phyloP scores from a whole-genome alignment of 2,329 filamentous ascomycete species.

The Macrophomina phaseolina region DNA sequence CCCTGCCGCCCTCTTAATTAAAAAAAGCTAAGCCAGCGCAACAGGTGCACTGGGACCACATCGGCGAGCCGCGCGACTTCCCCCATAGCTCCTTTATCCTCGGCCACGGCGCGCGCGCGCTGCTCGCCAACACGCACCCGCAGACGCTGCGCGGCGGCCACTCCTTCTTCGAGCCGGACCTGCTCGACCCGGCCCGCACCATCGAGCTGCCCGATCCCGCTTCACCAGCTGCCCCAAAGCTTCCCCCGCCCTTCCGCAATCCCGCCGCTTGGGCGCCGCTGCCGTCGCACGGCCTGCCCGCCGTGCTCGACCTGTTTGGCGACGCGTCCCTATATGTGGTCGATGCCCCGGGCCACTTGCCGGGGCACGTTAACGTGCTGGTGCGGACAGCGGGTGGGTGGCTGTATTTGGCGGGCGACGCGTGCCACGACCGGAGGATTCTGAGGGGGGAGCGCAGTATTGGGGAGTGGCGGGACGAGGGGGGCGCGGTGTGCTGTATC shows the following conservation, averaged over 20 bases:
- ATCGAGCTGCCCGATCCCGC: not conserved
- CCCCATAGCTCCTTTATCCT: slow-evolving; percentile 46
- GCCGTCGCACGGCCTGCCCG: slow-evolving; percentile 31
- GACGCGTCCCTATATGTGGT: slow-evolving; percentile 56
- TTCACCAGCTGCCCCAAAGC: too few relatives aligned
- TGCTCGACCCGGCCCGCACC: not conserved
- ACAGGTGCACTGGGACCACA: slow-evolving; percentile 46
- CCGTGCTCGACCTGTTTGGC: slow-evolving; percentile 53
- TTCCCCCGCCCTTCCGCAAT: too few relatives aligned
- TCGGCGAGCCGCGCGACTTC: slow-evolving; percentile 50
- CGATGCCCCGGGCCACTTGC: slow-evolving; percentile 58
- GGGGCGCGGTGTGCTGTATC: slow-evolving; percentile 55
- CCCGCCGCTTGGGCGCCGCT: not conserved
- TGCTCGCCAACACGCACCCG: slow-evolving; percentile 30
- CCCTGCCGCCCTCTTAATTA: too few relatives aligned
- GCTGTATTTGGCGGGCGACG: slow-evolving; percentile 60
- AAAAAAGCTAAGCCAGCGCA: not conserved
- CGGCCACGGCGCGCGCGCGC: slow-evolving; percentile 41
- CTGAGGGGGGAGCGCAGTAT: slow-evolving; percentile 59
- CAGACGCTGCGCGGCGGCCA: not conserved
- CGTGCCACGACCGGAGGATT: slow-evolving; percentile 59
- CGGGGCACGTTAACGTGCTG: slow-evolving; percentile 59
- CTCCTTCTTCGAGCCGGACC: not conserved
- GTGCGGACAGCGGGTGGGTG: slow-evolving; percentile 47
- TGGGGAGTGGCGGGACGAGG: slow-evolving; percentile 56